These are phyloP conservation scores for Colletotrichum lindemuthianum DNA, from an alignment of 2,329 filamentous ascomycete genomes.

Conservation along the genomic window DNA sequence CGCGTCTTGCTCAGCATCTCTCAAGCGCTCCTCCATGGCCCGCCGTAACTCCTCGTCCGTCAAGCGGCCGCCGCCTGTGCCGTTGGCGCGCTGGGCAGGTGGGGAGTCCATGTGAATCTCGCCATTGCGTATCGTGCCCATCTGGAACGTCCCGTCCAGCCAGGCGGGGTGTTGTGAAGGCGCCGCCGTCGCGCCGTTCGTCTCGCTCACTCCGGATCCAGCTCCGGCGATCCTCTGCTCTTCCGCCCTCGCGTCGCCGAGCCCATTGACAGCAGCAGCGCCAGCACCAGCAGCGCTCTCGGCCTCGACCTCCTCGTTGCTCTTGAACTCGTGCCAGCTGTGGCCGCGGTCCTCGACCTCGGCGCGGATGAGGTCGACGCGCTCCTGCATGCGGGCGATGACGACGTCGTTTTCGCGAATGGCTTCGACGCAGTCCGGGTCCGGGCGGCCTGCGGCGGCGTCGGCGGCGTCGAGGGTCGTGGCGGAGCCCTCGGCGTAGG, in stretches of 20 bases:
- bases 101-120: conserved; percentile 55
- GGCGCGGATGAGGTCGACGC: conserved; percentile 69
- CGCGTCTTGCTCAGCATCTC: conserved; percentile 55
- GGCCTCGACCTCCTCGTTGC: conserved; percentile 54
- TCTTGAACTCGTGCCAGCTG: conserved; percentile 67
- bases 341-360: conserved; percentile 71
- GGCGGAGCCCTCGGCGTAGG: conserved; percentile 67
- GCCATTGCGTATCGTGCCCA: conserved; percentile 64
- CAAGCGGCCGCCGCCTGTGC: conserved; percentile 56
- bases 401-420: conserved; percentile 77
- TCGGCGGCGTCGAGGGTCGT: conserved; percentile 41
- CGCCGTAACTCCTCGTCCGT: conserved; percentile 68
- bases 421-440: conserved; percentile 78
- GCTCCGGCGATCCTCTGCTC: conserved; percentile 28
- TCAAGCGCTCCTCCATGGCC: conserved; percentile 65
- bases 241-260: conserved; percentile 23
- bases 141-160: conserved; percentile 72
- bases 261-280: conserved; percentile 36
- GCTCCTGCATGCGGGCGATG: conserved; percentile 73
- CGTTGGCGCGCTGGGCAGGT: conserved; percentile 11
- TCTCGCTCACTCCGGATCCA: conserved; percentile 15
- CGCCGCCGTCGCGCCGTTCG: conserved; percentile 18
- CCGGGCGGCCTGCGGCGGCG: conserved; percentile 50
- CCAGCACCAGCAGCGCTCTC: conserved; percentile 28
- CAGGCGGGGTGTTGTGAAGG: conserved; percentile 56